Evolutionary conservation across 139 green algal genomes (phyloP).

Genomic region (Mesotaenium endlicherianum): DNA sequence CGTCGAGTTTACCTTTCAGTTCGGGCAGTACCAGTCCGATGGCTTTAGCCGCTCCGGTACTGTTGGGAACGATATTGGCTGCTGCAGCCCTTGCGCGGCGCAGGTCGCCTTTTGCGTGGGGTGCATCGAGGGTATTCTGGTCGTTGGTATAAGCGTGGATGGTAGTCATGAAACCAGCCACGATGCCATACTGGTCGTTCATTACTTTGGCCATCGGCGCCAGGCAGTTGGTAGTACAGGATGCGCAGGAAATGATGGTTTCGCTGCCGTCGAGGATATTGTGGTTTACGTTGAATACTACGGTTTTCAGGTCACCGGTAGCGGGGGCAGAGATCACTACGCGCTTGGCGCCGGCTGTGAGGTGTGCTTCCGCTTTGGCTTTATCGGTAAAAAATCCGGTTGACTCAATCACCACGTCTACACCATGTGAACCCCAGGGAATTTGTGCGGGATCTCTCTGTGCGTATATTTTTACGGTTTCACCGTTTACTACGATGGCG

Average conservation of each 20-base stretch:
- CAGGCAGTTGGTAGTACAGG: constrained; percentile 97
- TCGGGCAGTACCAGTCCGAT: constrained; percentile 81
- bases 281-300: constrained; percentile 93
- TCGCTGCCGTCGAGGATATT: constrained; percentile 72
- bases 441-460: too few species aligned
- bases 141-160: constrained; percentile 84
- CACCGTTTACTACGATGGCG: too few species aligned
- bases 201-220: constrained; percentile 80
- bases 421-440: too few species aligned
- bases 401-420: too few species aligned
- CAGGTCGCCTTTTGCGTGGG: constrained; percentile 95
- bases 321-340: constrained; percentile 91
- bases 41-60: constrained; percentile 94
- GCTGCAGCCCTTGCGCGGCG: constrained; percentile 79
- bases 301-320: constrained; percentile 84
- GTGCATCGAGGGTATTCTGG: constrained; percentile 94
- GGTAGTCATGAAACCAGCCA: constrained; percentile 87
- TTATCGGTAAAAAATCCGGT: too few species aligned
- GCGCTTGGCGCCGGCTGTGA: constrained; percentile 97
- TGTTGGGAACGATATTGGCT: constrained; percentile 95
- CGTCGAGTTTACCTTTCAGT: constrained; percentile 94
- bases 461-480: too few species aligned
- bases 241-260: constrained; percentile 72
- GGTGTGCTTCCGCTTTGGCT: too few species aligned
- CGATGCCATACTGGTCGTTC: constrained; percentile 61